Evolutionary conservation across 2,329 filamentous ascomycete species (phyloP), one percentile per base, ranked within the genome.

Genomic region (Ceratocystis colombiana): DNA sequence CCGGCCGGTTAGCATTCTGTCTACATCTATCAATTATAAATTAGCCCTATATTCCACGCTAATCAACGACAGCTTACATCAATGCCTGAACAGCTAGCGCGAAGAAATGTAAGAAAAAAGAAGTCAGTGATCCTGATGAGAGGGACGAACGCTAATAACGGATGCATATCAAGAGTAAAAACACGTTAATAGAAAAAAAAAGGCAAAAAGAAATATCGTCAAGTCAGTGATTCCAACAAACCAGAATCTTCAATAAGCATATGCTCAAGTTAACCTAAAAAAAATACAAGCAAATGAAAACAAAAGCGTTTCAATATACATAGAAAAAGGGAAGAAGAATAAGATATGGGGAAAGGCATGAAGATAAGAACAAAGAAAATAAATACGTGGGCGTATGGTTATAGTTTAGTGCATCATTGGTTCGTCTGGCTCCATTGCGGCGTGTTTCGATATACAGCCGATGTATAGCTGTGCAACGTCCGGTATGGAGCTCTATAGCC

Each of bases 401-500:
- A 53, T 41, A 41, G 37, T 41, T 41, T 41, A 12, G 37, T 15
- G 15, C 30, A 65, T 59, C 33, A 61, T 22, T 50, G 17, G 17
- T 25, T 53, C 15, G 5, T 46, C 50, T 69, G 82, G n/a, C 79
- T 77, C 80, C 81, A 83, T n/a, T 84, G 82, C 0, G 81, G 82
- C 2, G 75, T 78, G 45, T 79, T 77, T 33, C 77, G 77, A 70
- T 84, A 84, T 5, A 82, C 80, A 4, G 82, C 81, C 3, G 82
- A 82, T 71, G 83, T 82, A 70, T 84, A 83, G 72, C 81, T 84
- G 73, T 84, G 82, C 7, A 84, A 73, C 10, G 84, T 75, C 1
- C 81, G 79, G 68, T 80, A 84, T 7, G 79, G 80, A 12, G 73
- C 70, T 61, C 44, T 68, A 69, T 37, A 53, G n/a, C 64, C 67